Evolutionary conservation across 2,329 filamentous ascomycete species (phyloP).

Genomic region (Stylonectria norvegica): DNA sequence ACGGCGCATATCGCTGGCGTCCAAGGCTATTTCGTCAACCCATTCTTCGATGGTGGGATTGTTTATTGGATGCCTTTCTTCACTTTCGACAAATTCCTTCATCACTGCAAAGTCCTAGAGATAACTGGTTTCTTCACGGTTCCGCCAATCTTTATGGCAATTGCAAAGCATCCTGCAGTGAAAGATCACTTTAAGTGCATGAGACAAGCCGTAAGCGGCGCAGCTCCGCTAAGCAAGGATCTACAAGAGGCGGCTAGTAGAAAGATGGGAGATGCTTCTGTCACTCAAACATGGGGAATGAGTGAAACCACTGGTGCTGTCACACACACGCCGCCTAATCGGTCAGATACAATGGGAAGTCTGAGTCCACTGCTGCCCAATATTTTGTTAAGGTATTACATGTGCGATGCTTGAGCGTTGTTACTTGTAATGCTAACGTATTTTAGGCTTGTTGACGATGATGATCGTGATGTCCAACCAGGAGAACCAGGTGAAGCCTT

Average conservation of each 20-base stretch:
- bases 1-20: constrained; percentile 46
- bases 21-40: constrained; percentile 41
- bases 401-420: too few species aligned
- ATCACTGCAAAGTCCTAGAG: constrained; percentile 46
- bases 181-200: constrained; percentile 53
- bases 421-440: too few species aligned
- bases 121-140: constrained; percentile 57
- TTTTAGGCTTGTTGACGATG: constrained; percentile 39
- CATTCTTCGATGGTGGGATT: constrained; percentile 40
- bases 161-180: constrained; percentile 54
- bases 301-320: constrained; percentile 53
- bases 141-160: constrained; percentile 57
- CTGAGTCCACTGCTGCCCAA: constrained; percentile 35
- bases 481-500: constrained; percentile 58
- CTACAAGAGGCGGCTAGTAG: constrained; percentile 48
- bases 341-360: constrained; percentile 44
- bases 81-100: constrained; percentile 53
- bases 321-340: constrained; percentile 41
- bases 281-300: constrained; percentile 56
- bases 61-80: constrained; percentile 64
- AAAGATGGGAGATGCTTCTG: constrained; percentile 44
- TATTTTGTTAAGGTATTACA: constrained; percentile 27
- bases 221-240: constrained; percentile 54
- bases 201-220: constrained; percentile 47
- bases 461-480: constrained; percentile 36